These are phyloP conservation scores for Rhodomyrtus tomentosa DNA, from an alignment of 345 rosid species.

Conservation along the genomic window DNA sequence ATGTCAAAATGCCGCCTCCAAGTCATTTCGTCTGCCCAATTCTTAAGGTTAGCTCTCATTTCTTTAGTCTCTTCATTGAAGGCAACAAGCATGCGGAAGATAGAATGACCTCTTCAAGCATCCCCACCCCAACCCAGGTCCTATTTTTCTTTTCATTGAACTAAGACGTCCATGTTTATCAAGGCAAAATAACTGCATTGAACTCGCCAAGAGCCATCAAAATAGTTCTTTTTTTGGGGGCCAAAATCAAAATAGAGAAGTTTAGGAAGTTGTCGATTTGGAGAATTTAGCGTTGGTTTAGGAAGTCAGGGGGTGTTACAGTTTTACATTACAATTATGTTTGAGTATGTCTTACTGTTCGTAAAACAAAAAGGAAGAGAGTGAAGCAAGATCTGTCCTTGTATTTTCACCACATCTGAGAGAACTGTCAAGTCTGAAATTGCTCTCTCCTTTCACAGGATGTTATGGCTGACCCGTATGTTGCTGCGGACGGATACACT, in stretches of 20 bases:
- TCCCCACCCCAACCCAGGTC: background rate
- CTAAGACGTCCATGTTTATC: background rate
- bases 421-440: background rate
- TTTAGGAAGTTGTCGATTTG: background rate
- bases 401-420: background rate
- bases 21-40: slow-evolving; percentile 73
- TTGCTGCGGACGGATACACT: slow-evolving; percentile 84
- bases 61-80: background rate
- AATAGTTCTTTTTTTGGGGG: too few relatives aligned
- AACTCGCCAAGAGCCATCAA: background rate
- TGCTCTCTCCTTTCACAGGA: slow-evolving; percentile 30
- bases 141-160: background rate
- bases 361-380: background rate
- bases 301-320: background rate
- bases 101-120: background rate
- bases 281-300: background rate
- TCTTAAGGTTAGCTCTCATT: slow-evolving; percentile 34
- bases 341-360: background rate
- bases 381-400: background rate
- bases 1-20: slow-evolving; percentile 20
- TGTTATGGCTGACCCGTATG: slow-evolving; percentile 69
- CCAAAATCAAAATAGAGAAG: background rate
- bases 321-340: background rate
- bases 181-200: background rate
- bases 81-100: background rate